Base-by-base conservation (phyloP, 768 basidiomycete genomes). In the Gelatoporia subvermispora region DNA sequence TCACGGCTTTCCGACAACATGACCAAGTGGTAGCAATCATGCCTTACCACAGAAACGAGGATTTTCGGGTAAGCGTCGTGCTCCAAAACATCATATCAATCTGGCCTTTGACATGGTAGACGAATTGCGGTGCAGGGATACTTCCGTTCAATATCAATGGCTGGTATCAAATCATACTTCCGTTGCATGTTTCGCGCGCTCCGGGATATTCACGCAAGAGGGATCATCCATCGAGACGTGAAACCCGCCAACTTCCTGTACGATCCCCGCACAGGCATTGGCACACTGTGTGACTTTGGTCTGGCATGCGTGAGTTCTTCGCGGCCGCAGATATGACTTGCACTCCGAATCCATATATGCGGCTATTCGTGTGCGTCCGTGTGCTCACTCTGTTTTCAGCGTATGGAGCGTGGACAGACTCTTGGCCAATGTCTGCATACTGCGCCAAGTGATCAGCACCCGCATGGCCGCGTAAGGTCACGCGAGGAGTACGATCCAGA, bases 171-270 rank as follows among this genome's bases (percentile, higher is more conserved):
- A 61, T 70, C 80, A 38, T 99, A 98, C 69, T 84, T 98, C 57
- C 81, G 87, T 31, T 93, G 89, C 62, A 81, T 99, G 67, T 84
- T 98, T 64, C 85, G 89, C 37, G 94, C 90, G 2, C 67, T 98
- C 46, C 81, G 87, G 41, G 93, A 95, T 60, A 85, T 93, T 21
- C 94, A 98, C 63, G 71, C 81, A 10, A 76, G 93, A 45, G 80
- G 79, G 4, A 85, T 98, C 59, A 89, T 98, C 44, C 95, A 98
- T 65, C 89, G 95, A 39, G 95, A 98, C 66, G 90, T 98, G 58
- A 98, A 98, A 63, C 94, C 95, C 18, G 95, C 94, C 51, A 98
- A 98, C 65, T 98, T 98, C 65, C 75, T 98, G 31, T 97, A 86
- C 64, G 91, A 98, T 65, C 85, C 90, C 34, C 78, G 75, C 34